Evolutionary conservation across 2,329 filamentous ascomycete genomes (phyloP).

Genomic region (Dactylellina haptotyla): DNA sequence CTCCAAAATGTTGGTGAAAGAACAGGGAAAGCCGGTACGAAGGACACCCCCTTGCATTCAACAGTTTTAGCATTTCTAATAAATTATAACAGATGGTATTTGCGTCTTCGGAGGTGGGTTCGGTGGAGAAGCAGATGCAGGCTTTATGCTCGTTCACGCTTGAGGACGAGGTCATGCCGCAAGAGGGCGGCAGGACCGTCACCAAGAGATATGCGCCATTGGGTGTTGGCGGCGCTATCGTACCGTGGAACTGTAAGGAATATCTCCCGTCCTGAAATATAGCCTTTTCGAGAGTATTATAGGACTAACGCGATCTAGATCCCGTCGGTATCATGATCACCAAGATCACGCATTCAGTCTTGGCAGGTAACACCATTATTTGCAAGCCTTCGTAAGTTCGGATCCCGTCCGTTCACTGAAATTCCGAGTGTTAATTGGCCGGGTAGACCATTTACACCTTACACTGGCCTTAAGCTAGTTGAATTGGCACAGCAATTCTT

Average conservation of each 20-base stretch:
- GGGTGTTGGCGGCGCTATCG: constrained; percentile 68
- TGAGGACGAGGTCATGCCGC: constrained; percentile 65
- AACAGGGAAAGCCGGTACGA: constrained; percentile 67
- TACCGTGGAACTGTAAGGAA: constrained; percentile 69
- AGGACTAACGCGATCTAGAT: no score
- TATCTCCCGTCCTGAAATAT: background rate
- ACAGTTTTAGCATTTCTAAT: background rate
- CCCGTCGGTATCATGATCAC: constrained; percentile 67
- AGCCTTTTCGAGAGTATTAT: no score
- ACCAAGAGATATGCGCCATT: constrained; percentile 64
- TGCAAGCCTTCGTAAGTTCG: constrained; percentile 66
- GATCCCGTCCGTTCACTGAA: background rate
- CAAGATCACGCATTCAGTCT: constrained; percentile 69
- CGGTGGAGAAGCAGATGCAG: background rate
- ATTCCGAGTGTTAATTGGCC: constrained; percentile 54
- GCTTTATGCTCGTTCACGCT: constrained; percentile 61
- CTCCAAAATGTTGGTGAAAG: constrained; percentile 63
- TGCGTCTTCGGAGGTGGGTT: constrained; percentile 7
- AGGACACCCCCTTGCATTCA: background rate
- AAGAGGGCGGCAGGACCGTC: constrained; percentile 63
- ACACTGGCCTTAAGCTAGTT: constrained; percentile 69
- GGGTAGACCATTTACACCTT: constrained; percentile 67
- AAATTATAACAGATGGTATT: constrained; percentile 33
- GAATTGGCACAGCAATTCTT: constrained; percentile 70
- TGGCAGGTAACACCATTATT: constrained; percentile 69